Percentiles rank a stretch among this genome's conserved stretches.
Conservation (phyloP, 148 eudicot genomes). For the Arctostaphylos glauca region DNA sequence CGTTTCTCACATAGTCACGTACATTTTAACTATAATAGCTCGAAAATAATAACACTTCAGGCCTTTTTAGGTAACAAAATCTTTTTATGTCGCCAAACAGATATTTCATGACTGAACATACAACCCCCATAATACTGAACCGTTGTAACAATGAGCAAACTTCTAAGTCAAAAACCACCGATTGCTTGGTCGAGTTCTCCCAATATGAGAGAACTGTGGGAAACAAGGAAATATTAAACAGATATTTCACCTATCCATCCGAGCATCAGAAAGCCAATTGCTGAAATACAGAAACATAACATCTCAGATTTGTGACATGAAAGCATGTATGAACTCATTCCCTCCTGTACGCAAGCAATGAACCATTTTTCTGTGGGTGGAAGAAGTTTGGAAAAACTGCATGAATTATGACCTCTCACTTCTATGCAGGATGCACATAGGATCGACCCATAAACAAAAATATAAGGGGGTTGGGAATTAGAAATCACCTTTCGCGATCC, state of each 20-base stretch:
- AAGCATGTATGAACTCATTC: not conserved
- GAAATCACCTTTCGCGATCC: constrained; percentile 52
- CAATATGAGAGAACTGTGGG: not conserved
- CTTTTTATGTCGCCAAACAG: not conserved
- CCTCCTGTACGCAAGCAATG: not conserved
- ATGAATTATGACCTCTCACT: not conserved
- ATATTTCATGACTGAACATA: not conserved
- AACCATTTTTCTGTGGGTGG: not conserved
- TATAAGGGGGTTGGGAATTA: not conserved
- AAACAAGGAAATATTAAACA: not conserved
- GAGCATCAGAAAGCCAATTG: constrained; percentile 1
- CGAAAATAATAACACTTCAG: not conserved
- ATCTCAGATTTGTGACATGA: not conserved
- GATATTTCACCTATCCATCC: not conserved
- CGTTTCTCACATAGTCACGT: constrained; percentile 9
- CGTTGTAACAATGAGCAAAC: not conserved
- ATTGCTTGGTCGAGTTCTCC: too few relatives aligned
- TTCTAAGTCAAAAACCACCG: not conserved
- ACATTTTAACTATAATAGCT: not conserved
- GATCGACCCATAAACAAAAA: not conserved
- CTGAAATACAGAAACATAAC: not conserved
- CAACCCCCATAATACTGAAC: constrained; percentile 2
- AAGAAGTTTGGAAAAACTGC: not conserved
- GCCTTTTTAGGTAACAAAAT: constrained; percentile 3
- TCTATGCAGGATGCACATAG: not conserved